Percentiles rank a stretch among this genome's conserved stretches.
These are phyloP conservation scores for Pythium chondricola DNA, from an alignment of 352 stramenopile species.

Conservation along the genomic window DNA sequence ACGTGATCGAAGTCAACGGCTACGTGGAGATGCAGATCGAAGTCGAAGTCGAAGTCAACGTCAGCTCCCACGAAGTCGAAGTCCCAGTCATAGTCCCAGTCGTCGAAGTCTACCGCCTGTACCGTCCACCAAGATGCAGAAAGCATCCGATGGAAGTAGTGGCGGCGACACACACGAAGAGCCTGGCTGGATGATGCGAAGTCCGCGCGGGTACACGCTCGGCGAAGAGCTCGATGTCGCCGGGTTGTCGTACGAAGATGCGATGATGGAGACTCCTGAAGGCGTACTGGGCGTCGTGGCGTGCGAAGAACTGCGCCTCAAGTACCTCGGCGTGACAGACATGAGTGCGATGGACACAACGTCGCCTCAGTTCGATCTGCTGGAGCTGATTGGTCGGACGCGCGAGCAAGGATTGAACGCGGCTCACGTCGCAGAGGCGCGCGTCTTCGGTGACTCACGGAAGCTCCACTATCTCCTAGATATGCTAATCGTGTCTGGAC, in stretches of 20 bases:
- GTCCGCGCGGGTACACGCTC: constrained; percentile 54
- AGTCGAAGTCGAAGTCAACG: constrained; percentile 14
- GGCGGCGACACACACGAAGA: not conserved
- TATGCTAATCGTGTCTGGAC: constrained; percentile 51
- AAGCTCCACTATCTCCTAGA: constrained; percentile 83
- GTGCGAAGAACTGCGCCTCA: constrained; percentile 53
- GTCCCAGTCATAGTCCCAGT: constrained; percentile 13
- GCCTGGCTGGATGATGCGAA: constrained; percentile 43
- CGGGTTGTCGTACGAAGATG: constrained; percentile 51
- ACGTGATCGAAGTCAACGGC: too few species aligned
- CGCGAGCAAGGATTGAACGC: constrained; percentile 57
- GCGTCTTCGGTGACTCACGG: constrained; percentile 58
- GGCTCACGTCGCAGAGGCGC: constrained; percentile 40
- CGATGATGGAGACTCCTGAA: constrained; percentile 32
- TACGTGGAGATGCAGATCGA: too few species aligned
- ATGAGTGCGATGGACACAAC: constrained; percentile 45
- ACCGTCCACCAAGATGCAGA: too few species aligned
- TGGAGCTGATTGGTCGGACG: constrained; percentile 69
- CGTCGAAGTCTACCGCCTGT: constrained; percentile 4
- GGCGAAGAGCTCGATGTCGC: constrained; percentile 50
- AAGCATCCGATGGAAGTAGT: not conserved
- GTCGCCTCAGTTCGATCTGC: constrained; percentile 65
- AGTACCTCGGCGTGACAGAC: constrained; percentile 62
- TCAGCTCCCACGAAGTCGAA: too few species aligned
- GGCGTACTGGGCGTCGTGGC: constrained; percentile 66